These are phyloP conservation scores for Rubus idaeus DNA, from an alignment of 306 rosid species.

Conservation along the genomic window DNA sequence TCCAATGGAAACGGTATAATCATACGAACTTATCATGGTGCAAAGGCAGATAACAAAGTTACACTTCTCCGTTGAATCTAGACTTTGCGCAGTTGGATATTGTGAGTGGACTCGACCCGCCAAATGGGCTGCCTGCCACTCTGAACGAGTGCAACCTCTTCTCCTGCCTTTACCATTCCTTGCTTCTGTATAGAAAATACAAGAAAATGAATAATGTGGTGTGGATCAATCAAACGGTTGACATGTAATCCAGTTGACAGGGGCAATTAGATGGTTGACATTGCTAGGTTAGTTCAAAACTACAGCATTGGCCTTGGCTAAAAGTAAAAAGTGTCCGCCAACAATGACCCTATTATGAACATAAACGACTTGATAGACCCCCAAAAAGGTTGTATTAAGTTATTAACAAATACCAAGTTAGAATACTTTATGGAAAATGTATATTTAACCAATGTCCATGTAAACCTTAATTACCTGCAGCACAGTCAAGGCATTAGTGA, in stretches of 20 bases:
- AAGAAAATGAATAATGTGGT: neutral
- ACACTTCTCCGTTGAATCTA: constrained; percentile 12
- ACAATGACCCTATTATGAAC: neutral
- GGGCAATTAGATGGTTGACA: neutral
- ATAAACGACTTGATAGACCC: neutral
- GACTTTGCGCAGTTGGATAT: constrained; percentile 86
- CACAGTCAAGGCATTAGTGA: constrained; percentile 55
- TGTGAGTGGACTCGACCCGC: constrained; percentile 98
- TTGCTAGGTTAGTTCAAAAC: neutral
- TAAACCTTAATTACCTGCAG: constrained; percentile 51
- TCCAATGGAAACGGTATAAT: constrained; percentile 1
- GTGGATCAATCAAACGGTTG: neutral
- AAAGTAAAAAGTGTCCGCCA: neutral
- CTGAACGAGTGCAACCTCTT: constrained; percentile 93
- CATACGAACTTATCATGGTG: neutral
- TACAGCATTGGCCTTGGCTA: neutral
- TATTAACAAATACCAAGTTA: neutral
- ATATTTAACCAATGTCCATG: neutral
- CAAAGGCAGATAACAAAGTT: constrained; percentile 9
- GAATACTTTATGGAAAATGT: no score
- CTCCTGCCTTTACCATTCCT: constrained; percentile 96
- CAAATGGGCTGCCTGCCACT: constrained; percentile 98
- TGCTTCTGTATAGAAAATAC: constrained; percentile 55
- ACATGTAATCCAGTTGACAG: neutral
- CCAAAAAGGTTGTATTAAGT: neutral